These are phyloP conservation scores for Neobulgaria alba DNA, from an alignment of 2,329 filamentous ascomycete species.

Conservation along the genomic window DNA sequence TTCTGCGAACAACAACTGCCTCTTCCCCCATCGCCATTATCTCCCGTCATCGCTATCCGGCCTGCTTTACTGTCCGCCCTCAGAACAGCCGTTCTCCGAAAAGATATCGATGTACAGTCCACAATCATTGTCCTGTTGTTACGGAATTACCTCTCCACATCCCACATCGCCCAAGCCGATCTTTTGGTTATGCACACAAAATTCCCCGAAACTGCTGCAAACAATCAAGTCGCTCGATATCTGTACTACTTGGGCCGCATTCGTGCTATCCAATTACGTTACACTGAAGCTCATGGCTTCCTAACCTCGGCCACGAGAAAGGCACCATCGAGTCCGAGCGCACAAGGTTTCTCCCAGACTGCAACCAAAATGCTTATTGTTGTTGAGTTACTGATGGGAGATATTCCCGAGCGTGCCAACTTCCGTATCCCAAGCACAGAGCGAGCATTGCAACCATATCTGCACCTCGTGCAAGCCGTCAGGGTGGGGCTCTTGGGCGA, in stretches of 20 bases:
- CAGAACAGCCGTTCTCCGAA: slow-evolving; percentile 89
- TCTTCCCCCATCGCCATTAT: slow-evolving; percentile 79
- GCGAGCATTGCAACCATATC: slow-evolving; percentile 82
- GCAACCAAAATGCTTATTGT: slow-evolving; percentile 95
- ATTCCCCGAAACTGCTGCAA: slow-evolving; percentile 88
- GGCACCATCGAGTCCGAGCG: slow-evolving; percentile 80
- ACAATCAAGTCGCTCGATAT: slow-evolving; percentile 96
- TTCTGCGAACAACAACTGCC: slow-evolving; percentile 90
- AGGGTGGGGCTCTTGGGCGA: slow-evolving; percentile 93
- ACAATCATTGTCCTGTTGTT: slow-evolving; percentile 91
- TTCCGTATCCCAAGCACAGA: slow-evolving; percentile 89
- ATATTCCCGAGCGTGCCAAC: slow-evolving; percentile 89
- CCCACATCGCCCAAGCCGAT: slow-evolving; percentile 94
- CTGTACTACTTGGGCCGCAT: slow-evolving; percentile 96
- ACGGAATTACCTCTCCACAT: slow-evolving; percentile 91
- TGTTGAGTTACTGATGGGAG: slow-evolving; percentile 95
- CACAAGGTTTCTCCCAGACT: slow-evolving; percentile 89
- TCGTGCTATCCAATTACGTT: slow-evolving; percentile 89
- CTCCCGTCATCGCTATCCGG: slow-evolving; percentile 77
- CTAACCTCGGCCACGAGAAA: slow-evolving; percentile 90
- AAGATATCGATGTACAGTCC: slow-evolving; percentile 95
- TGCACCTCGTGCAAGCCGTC: slow-evolving; percentile 88
- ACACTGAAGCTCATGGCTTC: slow-evolving; percentile 94
- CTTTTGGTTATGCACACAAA: slow-evolving; percentile 91
- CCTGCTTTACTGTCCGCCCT: slow-evolving; percentile 80